These are phyloP conservation scores for Plasmodium cynomolgi DNA, from an alignment of 169 alveolate species.

Conservation along the genomic window DNA sequence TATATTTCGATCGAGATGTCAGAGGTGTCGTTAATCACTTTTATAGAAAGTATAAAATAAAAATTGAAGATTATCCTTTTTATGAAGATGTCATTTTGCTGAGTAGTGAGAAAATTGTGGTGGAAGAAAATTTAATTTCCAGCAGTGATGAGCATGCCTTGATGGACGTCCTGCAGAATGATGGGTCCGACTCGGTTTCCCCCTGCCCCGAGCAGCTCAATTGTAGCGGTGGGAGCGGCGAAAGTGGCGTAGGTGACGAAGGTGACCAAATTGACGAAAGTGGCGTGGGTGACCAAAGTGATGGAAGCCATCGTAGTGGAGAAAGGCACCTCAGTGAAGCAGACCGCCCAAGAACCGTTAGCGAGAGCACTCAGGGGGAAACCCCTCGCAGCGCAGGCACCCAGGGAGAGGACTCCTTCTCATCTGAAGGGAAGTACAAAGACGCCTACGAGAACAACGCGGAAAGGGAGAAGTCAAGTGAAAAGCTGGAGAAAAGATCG, in stretches of 20 bases:
- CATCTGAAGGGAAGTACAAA: not conserved
- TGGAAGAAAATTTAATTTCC: conserved; percentile 5
- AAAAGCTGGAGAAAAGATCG: conserved; percentile 4
- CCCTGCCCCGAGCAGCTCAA: not conserved
- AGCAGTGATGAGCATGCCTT: conserved; percentile 4
- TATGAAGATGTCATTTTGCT: conserved; percentile 73
- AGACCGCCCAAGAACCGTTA: not conserved
- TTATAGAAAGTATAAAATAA: conserved; percentile 91
- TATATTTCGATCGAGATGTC: conserved; percentile 95
- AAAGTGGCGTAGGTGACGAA: not conserved
- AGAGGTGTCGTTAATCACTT: conserved; percentile 93
- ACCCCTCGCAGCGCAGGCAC: not conserved
- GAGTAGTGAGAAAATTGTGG: conserved; percentile 6
- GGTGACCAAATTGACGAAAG: not conserved
- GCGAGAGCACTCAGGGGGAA: conserved; percentile 9
- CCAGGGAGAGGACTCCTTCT: not conserved
- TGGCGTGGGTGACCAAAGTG: not conserved
- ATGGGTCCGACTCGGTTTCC: conserved; percentile 43
- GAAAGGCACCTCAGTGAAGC: not conserved
- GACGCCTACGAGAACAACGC: conserved; percentile 6
- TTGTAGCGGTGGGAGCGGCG: not conserved
- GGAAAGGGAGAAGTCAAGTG: not conserved
- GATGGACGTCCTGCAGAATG: conserved; percentile 28
- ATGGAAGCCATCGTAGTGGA: not conserved
- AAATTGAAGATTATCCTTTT: conserved; percentile 91